phyloP scores from a whole-genome alignment of 495 filamentous ascomycete species.

The Aspergillus ellipticus region DNA sequence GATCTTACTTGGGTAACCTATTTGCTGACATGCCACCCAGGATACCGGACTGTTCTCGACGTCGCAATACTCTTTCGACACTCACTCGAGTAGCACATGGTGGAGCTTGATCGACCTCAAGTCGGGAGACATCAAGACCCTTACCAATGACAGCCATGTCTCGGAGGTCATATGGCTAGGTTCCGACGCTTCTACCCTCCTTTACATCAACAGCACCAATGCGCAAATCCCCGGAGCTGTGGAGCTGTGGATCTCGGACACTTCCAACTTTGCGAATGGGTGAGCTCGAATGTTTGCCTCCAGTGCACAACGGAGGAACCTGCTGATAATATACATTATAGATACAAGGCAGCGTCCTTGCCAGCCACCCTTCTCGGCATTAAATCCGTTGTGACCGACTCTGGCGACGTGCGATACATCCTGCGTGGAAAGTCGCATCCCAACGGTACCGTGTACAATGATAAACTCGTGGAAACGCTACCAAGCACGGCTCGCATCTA shows the following conservation, averaged over 20 bases:
- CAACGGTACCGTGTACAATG: conserved; percentile 60
- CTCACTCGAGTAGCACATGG: conserved; percentile 26
- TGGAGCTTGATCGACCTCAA: conserved; percentile 40
- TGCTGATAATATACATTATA: conserved; percentile 12
- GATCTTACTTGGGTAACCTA: neutral
- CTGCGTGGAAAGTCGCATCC: conserved; percentile 57
- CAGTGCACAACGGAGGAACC: neutral
- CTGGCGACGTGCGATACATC: conserved; percentile 56
- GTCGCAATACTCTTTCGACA: conserved; percentile 45
- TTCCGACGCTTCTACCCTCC: conserved; percentile 34
- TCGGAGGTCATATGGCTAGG: conserved; percentile 44
- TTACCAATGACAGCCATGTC: conserved; percentile 41
- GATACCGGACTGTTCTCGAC: conserved; percentile 31
- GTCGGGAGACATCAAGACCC: conserved; percentile 31
- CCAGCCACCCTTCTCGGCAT: conserved; percentile 61
- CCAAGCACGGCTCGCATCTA: conserved; percentile 63
- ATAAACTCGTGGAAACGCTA: conserved; percentile 51
- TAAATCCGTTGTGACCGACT: conserved; percentile 54
- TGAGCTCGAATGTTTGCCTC: conserved; percentile 6
- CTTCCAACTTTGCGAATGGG: conserved; percentile 25
- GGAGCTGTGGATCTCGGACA: conserved; percentile 40
- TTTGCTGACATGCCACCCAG: conserved; percentile 13
- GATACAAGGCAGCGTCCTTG: conserved; percentile 55
- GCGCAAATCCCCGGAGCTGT: conserved; percentile 38
- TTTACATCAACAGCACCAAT: conserved; percentile 48